A percentile compares a stretch with the other conserved stretches of the same genome.
These are phyloP conservation scores for Termitomyces sp. DNA, from an alignment of 768 basidiomycete genomes.

Conservation along the genomic window DNA sequence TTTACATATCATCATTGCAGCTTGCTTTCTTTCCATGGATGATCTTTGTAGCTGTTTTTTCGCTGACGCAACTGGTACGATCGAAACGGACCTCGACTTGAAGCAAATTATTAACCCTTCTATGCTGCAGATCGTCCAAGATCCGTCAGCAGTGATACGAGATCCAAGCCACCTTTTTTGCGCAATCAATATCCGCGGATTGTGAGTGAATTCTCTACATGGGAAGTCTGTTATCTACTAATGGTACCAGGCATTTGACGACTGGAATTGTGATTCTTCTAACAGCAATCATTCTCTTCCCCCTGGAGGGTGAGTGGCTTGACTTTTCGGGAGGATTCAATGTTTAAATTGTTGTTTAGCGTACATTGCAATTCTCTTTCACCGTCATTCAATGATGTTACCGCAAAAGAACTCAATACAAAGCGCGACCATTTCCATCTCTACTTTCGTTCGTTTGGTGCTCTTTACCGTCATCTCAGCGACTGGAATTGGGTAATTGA, in stretches of 20 bases:
- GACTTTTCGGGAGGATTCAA: background rate
- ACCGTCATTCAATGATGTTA: background rate
- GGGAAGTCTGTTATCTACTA: background rate
- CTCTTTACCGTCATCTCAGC: slow-evolving; percentile 2
- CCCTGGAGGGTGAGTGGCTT: background rate
- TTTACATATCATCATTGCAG: background rate
- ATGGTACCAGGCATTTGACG: background rate
- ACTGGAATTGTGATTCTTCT: background rate
- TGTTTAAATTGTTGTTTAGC: background rate
- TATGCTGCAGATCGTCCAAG: background rate
- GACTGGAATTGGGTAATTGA: background rate
- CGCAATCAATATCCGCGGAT: background rate
- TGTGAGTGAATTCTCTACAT: background rate
- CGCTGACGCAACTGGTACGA: background rate
- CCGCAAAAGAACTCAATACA: background rate
- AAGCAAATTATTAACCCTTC: background rate
- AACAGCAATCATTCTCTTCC: background rate
- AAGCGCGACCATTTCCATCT: background rate
- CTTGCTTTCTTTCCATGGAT: background rate
- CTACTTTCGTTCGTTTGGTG: background rate
- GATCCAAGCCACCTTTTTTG: background rate
- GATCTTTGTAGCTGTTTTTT: background rate
- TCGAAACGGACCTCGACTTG: background rate
- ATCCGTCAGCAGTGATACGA: background rate
- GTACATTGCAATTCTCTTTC: background rate